A percentile compares a stretch with the other conserved stretches of the same genome.
Evolutionary conservation across 2,329 filamentous ascomycete genomes (phyloP).

Genomic region (Diaporthe velutina): DNA sequence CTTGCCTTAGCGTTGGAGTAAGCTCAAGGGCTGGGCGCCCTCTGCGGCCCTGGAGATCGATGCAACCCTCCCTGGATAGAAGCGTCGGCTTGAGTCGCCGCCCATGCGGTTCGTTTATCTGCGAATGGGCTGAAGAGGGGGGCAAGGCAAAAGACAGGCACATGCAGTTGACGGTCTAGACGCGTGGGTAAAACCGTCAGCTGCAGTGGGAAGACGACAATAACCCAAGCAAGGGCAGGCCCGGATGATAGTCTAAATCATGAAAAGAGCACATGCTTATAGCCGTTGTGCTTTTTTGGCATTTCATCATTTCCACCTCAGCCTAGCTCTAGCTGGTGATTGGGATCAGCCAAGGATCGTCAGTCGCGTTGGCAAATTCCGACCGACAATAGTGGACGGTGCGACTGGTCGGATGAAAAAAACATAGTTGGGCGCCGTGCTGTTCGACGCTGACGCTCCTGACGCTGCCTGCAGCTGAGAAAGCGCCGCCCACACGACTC

Average conservation of each 20-base stretch:
- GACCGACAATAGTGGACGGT: slow-evolving; percentile 19
- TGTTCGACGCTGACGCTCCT: not conserved
- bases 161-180: not conserved
- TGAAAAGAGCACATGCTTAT: not conserved
- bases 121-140: not conserved
- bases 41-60: slow-evolving; percentile 12
- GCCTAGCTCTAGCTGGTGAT: not conserved
- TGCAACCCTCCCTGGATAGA: slow-evolving; percentile 5
- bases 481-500: slow-evolving; percentile 18
- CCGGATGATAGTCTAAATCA: not conserved
- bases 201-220: not conserved
- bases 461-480: not conserved
- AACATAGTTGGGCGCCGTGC: not conserved
- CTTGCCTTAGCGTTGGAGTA: slow-evolving; percentile 29
- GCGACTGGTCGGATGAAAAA: not conserved
- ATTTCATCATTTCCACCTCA: slow-evolving; percentile 28
- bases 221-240: not conserved
- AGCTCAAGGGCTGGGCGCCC: slow-evolving; percentile 8
- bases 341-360: slow-evolving; percentile 30
- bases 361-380: slow-evolving; percentile 21
- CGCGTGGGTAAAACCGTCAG: slow-evolving; percentile 9
- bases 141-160: not conserved
- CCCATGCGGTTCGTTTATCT: slow-evolving; percentile 11
- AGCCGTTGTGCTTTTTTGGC: slow-evolving; percentile 5
- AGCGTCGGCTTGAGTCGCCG: slow-evolving; percentile 25